Evolutionary conservation across 208 protist genomes (phyloP).

Genomic region (Acanthamoeba polyphaga): DNA sequence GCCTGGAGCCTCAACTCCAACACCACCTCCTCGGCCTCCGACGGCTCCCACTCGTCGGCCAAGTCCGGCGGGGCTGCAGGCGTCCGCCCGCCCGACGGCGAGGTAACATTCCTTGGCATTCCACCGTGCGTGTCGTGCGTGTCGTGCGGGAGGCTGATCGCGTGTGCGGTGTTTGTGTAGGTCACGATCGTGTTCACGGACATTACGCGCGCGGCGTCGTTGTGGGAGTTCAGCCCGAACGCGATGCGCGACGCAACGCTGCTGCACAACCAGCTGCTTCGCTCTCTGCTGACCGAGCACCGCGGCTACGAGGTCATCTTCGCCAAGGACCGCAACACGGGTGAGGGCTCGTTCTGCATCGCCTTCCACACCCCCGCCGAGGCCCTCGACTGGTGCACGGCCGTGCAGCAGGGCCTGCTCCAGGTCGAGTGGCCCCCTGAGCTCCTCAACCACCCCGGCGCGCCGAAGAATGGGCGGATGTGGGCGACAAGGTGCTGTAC

Average conservation of each 20-base stretch:
- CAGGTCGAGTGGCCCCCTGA: slow-evolving; percentile 55
- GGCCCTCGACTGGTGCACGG: slow-evolving; percentile 54
- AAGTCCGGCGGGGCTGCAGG: not conserved
- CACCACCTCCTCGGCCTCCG: not conserved
- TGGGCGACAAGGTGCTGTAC: slow-evolving; percentile 24
- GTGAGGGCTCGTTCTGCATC: slow-evolving; percentile 76
- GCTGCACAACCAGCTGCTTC: slow-evolving; percentile 28
- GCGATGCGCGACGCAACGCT: slow-evolving; percentile 57
- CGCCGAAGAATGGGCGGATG: slow-evolving; percentile 66
- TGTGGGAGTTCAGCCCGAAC: slow-evolving; percentile 32
- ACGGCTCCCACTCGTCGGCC: slow-evolving; percentile 1
- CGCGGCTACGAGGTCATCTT: slow-evolving; percentile 71
- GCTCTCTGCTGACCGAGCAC: not conserved
- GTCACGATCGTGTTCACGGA: slow-evolving; percentile 72
- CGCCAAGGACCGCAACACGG: slow-evolving; percentile 30
- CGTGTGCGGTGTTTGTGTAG: not conserved
- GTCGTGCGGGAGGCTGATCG: too few relatives aligned
- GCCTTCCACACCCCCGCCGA: slow-evolving; percentile 60
- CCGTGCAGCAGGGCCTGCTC: slow-evolving; percentile 73
- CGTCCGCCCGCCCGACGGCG: not conserved
- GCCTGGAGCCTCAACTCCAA: slow-evolving; percentile 20
- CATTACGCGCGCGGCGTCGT: slow-evolving; percentile 3
- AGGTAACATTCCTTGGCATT: not conserved
- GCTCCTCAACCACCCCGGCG: slow-evolving; percentile 60
- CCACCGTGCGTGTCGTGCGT: not conserved